Conservation (phyloP, 176 grass and related monocot species). For the Tillandsia leiboldiana region DNA sequence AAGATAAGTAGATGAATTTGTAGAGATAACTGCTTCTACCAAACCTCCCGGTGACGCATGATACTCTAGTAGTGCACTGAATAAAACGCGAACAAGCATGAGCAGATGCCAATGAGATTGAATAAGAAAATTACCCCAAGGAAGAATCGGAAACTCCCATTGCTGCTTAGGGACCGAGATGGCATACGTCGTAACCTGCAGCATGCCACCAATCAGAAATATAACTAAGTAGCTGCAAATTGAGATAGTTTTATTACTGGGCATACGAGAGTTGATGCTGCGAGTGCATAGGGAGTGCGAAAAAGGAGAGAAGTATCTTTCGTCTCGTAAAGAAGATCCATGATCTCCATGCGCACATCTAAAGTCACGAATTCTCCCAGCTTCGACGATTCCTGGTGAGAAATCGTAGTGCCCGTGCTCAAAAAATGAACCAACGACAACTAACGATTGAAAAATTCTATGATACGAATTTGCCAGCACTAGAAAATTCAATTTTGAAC, state of each 20-base stretch:
- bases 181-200: constrained; percentile 72
- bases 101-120: no score
- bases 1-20: no score
- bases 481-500: no score
- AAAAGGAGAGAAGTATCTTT: constrained; percentile 64
- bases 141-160: constrained; percentile 89
- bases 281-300: constrained; percentile 45
- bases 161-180: constrained; percentile 71
- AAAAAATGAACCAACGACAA: not conserved
- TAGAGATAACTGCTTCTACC: no score
- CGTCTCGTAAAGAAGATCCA: constrained; percentile 84
- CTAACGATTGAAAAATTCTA: no score
- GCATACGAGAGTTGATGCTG: constrained; percentile 74
- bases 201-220: not conserved
- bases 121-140: constrained; percentile 52
- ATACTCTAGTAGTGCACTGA: no score
- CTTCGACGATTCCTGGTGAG: constrained; percentile 59
- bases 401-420: constrained; percentile 7
- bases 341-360: constrained; percentile 74
- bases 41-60: no score
- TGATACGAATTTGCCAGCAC: not conserved
- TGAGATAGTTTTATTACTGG: constrained; percentile 8
- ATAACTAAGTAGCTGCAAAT: not conserved
- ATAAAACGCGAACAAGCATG: no score
- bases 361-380: constrained; percentile 51